Evolutionary conservation across 352 stramenopile species (phyloP).

Genomic region (Halophytophthora batemanensis): DNA sequence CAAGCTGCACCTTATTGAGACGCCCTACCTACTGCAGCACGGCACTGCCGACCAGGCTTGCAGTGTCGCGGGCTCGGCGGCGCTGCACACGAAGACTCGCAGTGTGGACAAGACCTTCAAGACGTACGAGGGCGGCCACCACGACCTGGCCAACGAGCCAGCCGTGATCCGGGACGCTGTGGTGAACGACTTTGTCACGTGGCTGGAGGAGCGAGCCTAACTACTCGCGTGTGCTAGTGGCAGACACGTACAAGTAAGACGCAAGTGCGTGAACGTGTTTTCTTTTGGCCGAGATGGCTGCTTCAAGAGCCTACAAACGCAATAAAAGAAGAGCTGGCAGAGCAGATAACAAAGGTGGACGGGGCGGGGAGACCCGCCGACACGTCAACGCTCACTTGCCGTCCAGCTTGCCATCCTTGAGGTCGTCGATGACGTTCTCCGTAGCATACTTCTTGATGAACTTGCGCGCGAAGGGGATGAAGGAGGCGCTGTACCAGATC

Average conservation of each 20-base stretch:
- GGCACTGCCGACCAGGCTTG: constrained; percentile 66
- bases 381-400: constrained; percentile 23
- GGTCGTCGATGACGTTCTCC: constrained; percentile 30
- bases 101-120: constrained; percentile 75
- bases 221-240: constrained; percentile 3
- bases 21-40: constrained; percentile 77
- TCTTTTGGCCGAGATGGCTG: background rate
- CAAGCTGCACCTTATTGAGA: constrained; percentile 57
- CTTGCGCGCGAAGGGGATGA: constrained; percentile 46
- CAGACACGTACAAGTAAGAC: too few species aligned
- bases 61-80: constrained; percentile 62
- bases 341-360: constrained; percentile 11
- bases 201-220: constrained; percentile 47
- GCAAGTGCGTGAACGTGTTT: constrained; percentile 5
- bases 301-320: constrained; percentile 12
- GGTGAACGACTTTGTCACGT: constrained; percentile 67
- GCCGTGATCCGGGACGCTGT: constrained; percentile 55
- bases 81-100: constrained; percentile 46
- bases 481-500: constrained; percentile 58
- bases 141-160: constrained; percentile 79
- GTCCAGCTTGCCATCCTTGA: constrained; percentile 36
- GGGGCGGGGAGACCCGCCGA: constrained; percentile 3
- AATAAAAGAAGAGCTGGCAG: constrained; percentile 29
- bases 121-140: constrained; percentile 47
- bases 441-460: constrained; percentile 43